Evolutionary conservation across 768 basidiomycete species (phyloP), one percentile per base, ranked within the genome.

Genomic region (Chiua virens): DNA sequence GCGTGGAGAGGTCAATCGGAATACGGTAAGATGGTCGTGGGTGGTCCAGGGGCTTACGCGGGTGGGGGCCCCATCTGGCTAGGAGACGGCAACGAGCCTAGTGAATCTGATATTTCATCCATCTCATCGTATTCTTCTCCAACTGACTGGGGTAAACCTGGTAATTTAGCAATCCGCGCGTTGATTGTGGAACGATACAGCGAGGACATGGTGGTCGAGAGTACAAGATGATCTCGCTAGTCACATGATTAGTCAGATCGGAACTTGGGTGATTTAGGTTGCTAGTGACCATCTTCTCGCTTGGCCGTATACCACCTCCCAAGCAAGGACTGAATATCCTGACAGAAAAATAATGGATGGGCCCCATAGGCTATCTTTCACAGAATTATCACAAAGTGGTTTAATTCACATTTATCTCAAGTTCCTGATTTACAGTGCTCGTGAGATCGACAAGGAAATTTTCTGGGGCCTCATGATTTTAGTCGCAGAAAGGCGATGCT

Each of bases 101-200:
- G 62, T 3, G 73, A 72, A 60, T 89, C 83, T 22, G 59, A 70
- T 14, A 73, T 71, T 58, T 89, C 88, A 18, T 74, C 79, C 3
- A 74, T 62, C 15, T 71, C 77, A 6, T 71, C 72, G 36, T 55
- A 49, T 22, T 53, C 47, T 8, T 80, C 76, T n/a, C 70, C 77
- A 10, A 62, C 62, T 35, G 69, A 52, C 3, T 69, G 62, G 14
- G 79, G 81, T n/a, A 85, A 57, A 6, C 66, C 58, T 7, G 90
- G 90, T n/a, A 94, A 69, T 61, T 86, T 91, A 5, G 87, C 75
- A 35, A 92, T 74, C 36, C 89, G 79, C 3, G 89, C 83, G 55
- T 80, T 80, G 52, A 96, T 76, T 10, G 92, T 83, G 54, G 88
- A 89, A 49, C 88, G 87, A 64, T 85, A 83, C 5, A 93, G 72